Evolutionary conservation across 2,329 filamentous ascomycete species (phyloP).

Genomic region (Karstenula rhodostoma): DNA sequence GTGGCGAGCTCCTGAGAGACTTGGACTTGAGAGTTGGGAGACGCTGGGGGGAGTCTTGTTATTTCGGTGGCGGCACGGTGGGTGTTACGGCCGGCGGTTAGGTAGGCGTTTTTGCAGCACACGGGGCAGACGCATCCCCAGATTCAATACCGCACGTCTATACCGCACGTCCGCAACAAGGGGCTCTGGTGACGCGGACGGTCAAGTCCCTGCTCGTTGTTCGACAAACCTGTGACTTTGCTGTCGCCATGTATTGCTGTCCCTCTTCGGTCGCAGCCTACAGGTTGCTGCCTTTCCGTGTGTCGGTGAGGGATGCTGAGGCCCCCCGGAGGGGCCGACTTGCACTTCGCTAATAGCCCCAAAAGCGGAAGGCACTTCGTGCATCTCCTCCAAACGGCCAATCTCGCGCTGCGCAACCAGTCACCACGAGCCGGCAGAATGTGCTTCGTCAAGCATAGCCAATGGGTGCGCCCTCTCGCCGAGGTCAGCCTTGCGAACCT

Average conservation of each 20-base stretch:
- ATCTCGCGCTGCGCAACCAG: neutral
- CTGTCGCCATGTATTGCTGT: neutral
- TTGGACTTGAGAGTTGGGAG: neutral
- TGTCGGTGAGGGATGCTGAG: constrained; percentile 13
- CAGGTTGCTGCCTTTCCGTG: constrained; percentile 7
- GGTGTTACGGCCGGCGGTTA: constrained; percentile 13
- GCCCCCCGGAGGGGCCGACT: constrained; percentile 1
- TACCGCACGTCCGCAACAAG: constrained; percentile 7
- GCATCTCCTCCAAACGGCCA: neutral
- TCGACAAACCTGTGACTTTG: constrained; percentile 6
- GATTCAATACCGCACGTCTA: constrained; percentile 8
- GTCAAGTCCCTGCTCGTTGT: neutral
- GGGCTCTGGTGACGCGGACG: constrained; percentile 5
- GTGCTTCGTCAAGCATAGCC: constrained; percentile 10
- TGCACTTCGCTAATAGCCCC: constrained; percentile 11
- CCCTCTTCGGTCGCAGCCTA: neutral
- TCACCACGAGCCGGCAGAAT: constrained; percentile 12
- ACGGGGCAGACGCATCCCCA: constrained; percentile 13
- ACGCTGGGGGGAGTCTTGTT: constrained; percentile 1
- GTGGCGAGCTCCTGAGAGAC: constrained; percentile 13
- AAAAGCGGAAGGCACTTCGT: constrained; percentile 12
- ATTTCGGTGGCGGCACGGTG: constrained; percentile 14
- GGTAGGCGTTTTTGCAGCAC: constrained; percentile 24
- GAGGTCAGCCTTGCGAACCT: constrained; percentile 9
- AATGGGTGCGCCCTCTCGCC: constrained; percentile 3